Conservation (phyloP, 148 eudicot species). For the Vaccinium vitisidaea region DNA sequence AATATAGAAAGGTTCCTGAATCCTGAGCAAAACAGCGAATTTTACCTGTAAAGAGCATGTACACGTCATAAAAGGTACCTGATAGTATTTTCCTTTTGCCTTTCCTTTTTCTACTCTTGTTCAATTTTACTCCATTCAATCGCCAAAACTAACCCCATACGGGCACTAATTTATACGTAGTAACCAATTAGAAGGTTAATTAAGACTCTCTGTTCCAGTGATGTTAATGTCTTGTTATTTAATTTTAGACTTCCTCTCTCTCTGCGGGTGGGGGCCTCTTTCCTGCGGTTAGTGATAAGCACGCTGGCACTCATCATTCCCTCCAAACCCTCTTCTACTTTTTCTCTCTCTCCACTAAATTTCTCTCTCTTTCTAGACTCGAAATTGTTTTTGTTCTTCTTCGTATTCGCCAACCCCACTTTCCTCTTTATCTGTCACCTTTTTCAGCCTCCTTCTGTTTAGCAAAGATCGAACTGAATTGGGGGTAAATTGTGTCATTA, state of each 20-base stretch:
- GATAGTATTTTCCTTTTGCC: background rate
- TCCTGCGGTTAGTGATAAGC: slow-evolving; percentile 54
- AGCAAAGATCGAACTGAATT: slow-evolving; percentile 11
- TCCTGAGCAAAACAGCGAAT: slow-evolving; percentile 5
- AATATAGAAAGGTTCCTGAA: background rate
- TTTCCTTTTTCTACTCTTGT: background rate
- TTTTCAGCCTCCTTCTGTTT: slow-evolving; percentile 8
- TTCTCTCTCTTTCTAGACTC: slow-evolving; percentile 25
- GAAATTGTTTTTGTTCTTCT: background rate
- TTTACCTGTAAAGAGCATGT: slow-evolving; percentile 8
- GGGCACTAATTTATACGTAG: background rate
- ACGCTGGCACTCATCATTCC: slow-evolving; percentile 73
- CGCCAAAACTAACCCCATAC: background rate
- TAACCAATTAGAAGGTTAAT: background rate
- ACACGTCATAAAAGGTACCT: slow-evolving; percentile 8
- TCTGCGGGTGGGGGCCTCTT: slow-evolving; percentile 6
- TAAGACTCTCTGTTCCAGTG: background rate
- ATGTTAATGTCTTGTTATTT: background rate
- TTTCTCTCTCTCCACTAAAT: slow-evolving; percentile 13
- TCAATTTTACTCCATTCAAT: slow-evolving; percentile 2
- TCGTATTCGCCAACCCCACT: slow-evolving; percentile 1
- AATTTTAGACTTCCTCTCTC: background rate
- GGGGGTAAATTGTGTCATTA: slow-evolving; percentile 10
- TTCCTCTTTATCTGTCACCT: slow-evolving; percentile 9
- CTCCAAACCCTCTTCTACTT: slow-evolving; percentile 35